Evolutionary conservation across 192 early-diverging fungal genomes (phyloP).

Genomic region (Backusella psychrophila): DNA sequence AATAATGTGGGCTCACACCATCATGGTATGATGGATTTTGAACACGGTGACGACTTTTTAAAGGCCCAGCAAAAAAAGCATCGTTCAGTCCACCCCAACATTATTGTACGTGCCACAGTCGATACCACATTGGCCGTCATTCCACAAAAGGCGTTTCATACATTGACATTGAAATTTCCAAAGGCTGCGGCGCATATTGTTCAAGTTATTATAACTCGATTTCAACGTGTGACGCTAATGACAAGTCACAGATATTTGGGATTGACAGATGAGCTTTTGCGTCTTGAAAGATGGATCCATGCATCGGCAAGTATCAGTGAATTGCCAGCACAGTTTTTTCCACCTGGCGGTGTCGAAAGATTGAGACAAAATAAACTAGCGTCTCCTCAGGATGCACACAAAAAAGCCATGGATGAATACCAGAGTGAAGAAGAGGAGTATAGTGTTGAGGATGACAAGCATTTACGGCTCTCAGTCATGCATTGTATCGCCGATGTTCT

Average conservation of each 20-base stretch:
- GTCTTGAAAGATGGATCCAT: slow-evolving; percentile 79
- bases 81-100: slow-evolving; percentile 63
- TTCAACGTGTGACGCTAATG: slow-evolving; percentile 92
- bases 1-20: not conserved
- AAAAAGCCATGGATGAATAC: not conserved
- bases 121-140: slow-evolving; percentile 95
- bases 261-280: slow-evolving; percentile 80
- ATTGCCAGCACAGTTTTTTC: slow-evolving; percentile 53
- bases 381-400: not conserved
- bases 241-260: slow-evolving; percentile 89
- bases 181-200: slow-evolving; percentile 91
- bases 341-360: slow-evolving; percentile 49
- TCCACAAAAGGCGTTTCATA: slow-evolving; percentile 87
- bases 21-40: slow-evolving; percentile 18
- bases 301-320: slow-evolving; percentile 57
- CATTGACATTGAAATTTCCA: slow-evolving; percentile 85
- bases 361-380: slow-evolving; percentile 41
- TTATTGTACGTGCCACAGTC: slow-evolving; percentile 77
- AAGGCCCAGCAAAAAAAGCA: not conserved
- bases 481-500: slow-evolving; percentile 60
- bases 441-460: slow-evolving; percentile 50
- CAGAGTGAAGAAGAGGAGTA: slow-evolving; percentile 28
- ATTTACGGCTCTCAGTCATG: slow-evolving; percentile 59
- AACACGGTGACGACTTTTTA: not conserved
- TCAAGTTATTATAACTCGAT: slow-evolving; percentile 91